Percentiles rank a stretch among this genome's conserved stretches.
Conservation (phyloP, 75 land plant genomes). For the Larix kaempferi region DNA sequence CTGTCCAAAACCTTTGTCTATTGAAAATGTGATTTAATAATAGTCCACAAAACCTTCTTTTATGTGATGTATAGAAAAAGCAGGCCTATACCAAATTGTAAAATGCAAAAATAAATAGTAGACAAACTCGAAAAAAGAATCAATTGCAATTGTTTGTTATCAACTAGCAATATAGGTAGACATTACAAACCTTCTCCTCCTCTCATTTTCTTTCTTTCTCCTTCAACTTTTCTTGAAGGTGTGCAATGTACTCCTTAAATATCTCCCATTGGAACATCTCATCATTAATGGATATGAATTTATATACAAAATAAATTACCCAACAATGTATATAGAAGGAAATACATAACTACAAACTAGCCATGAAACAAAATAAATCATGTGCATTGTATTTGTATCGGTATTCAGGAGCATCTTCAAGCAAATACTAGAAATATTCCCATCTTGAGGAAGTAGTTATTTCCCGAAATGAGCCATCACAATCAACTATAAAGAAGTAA, state of each 20-base stretch:
- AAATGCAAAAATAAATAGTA: neutral
- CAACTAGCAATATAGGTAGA: neutral
- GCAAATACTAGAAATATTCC: slow-evolving; percentile 66
- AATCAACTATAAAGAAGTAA: too few species aligned
- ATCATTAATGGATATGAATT: slow-evolving; percentile 62
- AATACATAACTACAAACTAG: neutral
- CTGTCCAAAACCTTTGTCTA: too few species aligned
- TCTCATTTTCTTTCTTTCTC: slow-evolving; percentile 90
- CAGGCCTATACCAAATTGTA: neutral
- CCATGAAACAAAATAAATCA: neutral
- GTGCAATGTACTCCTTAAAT: slow-evolving; percentile 69
- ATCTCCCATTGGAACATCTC: slow-evolving; percentile 57
- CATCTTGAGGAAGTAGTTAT: slow-evolving; percentile 68
- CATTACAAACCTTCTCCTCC: slow-evolving; percentile 73
- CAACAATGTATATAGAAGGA: neutral
- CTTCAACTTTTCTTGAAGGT: slow-evolving; percentile 73
- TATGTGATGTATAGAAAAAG: neutral
- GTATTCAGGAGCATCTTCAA: slow-evolving; percentile 67
- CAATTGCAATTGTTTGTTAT: neutral
- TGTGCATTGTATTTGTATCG: too few species aligned
- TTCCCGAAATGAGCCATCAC: too few species aligned
- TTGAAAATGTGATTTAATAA: too few species aligned
- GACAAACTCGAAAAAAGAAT: neutral
- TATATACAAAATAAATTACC: neutral
- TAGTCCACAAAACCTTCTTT: too few species aligned